Conservation (phyloP, 306 rosid genomes). For the Trifolium fragiferum region DNA sequence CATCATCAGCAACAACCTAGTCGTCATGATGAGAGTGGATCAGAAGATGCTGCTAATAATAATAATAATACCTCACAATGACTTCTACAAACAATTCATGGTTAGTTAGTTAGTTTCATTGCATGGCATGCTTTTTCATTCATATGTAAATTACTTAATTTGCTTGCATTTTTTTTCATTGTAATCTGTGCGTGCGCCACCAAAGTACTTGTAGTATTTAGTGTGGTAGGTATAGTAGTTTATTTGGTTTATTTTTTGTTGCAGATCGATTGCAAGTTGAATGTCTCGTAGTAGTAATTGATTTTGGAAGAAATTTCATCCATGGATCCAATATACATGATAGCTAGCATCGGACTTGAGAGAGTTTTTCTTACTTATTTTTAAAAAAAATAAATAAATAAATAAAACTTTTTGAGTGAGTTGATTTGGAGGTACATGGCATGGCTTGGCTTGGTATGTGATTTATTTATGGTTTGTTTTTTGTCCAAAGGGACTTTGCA, state of each 20-base stretch:
- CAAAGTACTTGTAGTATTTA: neutral
- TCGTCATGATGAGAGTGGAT: conserved; percentile 54
- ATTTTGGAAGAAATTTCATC: conserved; percentile 41
- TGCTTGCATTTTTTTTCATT: conserved; percentile 20
- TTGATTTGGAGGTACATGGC: conserved; percentile 44
- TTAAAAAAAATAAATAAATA: no score
- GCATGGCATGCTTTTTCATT: neutral
- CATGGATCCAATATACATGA: conserved; percentile 37
- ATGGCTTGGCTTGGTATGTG: conserved; percentile 45
- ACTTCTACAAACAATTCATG: conserved; percentile 28
- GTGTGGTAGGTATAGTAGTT: neutral
- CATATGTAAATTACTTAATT: conserved; percentile 15
- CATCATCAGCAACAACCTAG: conserved; percentile 35
- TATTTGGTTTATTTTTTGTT: conserved; percentile 48
- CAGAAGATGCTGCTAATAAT: conserved; percentile 64
- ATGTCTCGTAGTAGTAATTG: conserved; percentile 36
- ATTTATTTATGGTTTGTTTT: conserved; percentile 50
- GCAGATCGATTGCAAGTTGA: conserved; percentile 56
- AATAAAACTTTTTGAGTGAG: neutral
- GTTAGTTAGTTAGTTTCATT: conserved; percentile 44
- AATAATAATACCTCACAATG: conserved; percentile 53
- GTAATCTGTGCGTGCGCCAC: conserved; percentile 46
- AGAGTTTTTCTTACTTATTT: conserved; percentile 20
- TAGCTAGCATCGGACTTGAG: neutral
- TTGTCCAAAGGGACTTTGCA: conserved; percentile 76